Percentiles rank a stretch among this genome's conserved stretches.
Conservation (phyloP, 352 stramenopile species). For the Pythium scleroteichum region DNA sequence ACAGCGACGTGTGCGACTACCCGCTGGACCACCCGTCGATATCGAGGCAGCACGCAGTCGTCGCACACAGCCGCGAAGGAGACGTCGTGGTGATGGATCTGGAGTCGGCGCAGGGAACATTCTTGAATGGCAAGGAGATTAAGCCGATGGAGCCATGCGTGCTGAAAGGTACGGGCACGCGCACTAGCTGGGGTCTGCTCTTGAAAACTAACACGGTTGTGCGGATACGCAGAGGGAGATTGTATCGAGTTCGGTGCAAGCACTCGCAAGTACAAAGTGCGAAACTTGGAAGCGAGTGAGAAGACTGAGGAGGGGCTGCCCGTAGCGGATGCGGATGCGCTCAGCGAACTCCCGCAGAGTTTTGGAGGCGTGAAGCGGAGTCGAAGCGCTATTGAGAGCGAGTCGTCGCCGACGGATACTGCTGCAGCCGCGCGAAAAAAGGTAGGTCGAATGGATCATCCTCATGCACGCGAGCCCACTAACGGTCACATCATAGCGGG, state of each 20-base stretch:
- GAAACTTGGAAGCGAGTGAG: conserved; percentile 22
- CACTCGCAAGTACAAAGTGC: conserved; percentile 58
- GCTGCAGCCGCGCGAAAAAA: conserved; percentile 36
- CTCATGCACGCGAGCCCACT: too few species aligned
- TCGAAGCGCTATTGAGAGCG: conserved; percentile 3
- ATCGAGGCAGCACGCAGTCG: conserved; percentile 74
- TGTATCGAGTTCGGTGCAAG: conserved; percentile 61
- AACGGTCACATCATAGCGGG: conserved; percentile 30
- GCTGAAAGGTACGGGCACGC: conserved; percentile 34
- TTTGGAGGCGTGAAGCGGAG: conserved; percentile 42
- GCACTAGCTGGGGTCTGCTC: background rate
- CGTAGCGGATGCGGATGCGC: conserved; percentile 23
- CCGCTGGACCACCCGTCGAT: conserved; percentile 78
- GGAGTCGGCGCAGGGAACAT: conserved; percentile 82
- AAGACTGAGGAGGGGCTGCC: background rate
- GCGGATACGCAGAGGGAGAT: conserved; percentile 39
- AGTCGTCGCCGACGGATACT: background rate
- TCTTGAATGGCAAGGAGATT: conserved; percentile 74
- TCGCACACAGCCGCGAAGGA: conserved; percentile 67
- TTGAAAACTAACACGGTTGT: conserved; percentile 7
- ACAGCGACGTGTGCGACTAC: conserved; percentile 73
- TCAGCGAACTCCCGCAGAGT: conserved; percentile 42
- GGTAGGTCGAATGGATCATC: conserved; percentile 31
- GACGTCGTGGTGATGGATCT: conserved; percentile 71
- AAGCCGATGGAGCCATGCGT: conserved; percentile 39